Percentiles rank a stretch among this genome's conserved stretches.
Evolutionary conservation across 805 yeast genomes (phyloP).

Genomic region (Candida adriatica): DNA sequence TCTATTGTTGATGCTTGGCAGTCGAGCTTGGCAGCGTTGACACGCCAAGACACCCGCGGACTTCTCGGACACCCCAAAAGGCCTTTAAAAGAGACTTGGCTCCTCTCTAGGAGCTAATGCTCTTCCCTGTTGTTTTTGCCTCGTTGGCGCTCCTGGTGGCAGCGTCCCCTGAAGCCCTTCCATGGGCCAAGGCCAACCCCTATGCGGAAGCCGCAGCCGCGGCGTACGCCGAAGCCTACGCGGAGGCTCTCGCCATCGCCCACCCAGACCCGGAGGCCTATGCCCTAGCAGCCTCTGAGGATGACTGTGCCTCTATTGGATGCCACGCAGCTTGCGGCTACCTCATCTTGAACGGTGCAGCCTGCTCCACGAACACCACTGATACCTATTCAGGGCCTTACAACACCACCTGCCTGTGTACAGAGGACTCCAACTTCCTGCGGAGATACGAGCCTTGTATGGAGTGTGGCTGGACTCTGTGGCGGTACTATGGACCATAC

Average conservation of each 20-base stretch:
- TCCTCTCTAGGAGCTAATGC: too few relatives aligned
- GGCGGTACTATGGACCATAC: slow-evolving; percentile 30
- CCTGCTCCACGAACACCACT: slow-evolving; percentile 19
- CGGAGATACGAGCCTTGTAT: slow-evolving; percentile 27
- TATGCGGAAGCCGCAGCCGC: slow-evolving; percentile 19
- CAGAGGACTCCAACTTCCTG: slow-evolving; percentile 22
- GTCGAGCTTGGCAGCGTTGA: too few relatives aligned
- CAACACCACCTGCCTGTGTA: slow-evolving; percentile 28
- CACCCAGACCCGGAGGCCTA: slow-evolving; percentile 27
- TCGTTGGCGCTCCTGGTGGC: slow-evolving; percentile 5
- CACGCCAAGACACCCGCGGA: too few relatives aligned
- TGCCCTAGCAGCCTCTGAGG: slow-evolving; percentile 25
- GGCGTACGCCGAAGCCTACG: slow-evolving; percentile 22
- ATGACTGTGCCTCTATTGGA: slow-evolving; percentile 25
- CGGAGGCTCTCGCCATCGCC: slow-evolving; percentile 24
- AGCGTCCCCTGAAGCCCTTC: slow-evolving; percentile 12
- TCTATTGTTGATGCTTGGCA: too few relatives aligned
- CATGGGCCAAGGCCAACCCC: slow-evolving; percentile 21
- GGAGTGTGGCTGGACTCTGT: slow-evolving; percentile 35
- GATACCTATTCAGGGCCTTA: slow-evolving; percentile 24
- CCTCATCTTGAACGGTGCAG: slow-evolving; percentile 26
- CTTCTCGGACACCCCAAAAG: too few relatives aligned
- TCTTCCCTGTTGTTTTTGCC: slow-evolving; percentile 1
- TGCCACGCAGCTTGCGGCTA: slow-evolving; percentile 32
- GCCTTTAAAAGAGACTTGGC: too few relatives aligned